phyloP scores from a whole-genome alignment of 176 grass and related monocot genomes.

The Oryza brachyantha region DNA sequence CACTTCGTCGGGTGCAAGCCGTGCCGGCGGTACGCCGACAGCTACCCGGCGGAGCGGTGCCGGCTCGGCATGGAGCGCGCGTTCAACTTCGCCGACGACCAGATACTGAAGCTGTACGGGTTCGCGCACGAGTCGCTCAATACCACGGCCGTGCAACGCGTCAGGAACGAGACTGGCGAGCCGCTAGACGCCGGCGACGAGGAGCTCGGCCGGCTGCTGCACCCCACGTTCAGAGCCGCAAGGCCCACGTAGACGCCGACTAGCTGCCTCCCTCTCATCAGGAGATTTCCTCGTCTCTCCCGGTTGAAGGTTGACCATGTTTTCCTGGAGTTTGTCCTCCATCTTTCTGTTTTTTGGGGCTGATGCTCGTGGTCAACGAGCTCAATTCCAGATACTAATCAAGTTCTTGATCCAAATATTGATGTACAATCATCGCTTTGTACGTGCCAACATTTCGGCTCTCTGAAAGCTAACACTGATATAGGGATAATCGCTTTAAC shows the following conservation, averaged over 20 bases:
- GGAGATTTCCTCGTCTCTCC: not conserved
- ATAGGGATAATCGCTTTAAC: not conserved
- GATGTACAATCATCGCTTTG: not conserved
- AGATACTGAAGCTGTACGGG: constrained; percentile 75
- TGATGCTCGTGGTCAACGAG: not conserved
- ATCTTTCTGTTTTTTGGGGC: not conserved
- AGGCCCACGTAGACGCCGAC: constrained; percentile 25
- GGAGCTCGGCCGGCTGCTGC: constrained; percentile 55
- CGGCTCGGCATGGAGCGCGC: constrained; percentile 69
- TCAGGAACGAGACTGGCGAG: constrained; percentile 47
- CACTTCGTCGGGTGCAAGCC: constrained; percentile 99
- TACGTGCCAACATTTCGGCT: not conserved
- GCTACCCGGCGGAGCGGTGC: constrained; percentile 62
- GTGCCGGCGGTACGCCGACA: constrained; percentile 62
- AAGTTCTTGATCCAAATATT: not conserved
- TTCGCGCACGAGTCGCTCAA: constrained; percentile 66
- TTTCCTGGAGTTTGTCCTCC: not conserved
- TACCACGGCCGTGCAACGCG: constrained; percentile 46
- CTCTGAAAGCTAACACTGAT: not conserved
- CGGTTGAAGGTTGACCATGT: not conserved
- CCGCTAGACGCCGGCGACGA: constrained; percentile 51
- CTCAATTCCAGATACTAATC: too few species aligned
- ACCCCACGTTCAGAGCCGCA: constrained; percentile 53
- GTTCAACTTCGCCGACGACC: constrained; percentile 86
- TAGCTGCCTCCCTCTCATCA: not conserved